Base-by-base conservation (phyloP, 2,329 filamentous ascomycete genomes). In the Verticillium dahliae region DNA sequence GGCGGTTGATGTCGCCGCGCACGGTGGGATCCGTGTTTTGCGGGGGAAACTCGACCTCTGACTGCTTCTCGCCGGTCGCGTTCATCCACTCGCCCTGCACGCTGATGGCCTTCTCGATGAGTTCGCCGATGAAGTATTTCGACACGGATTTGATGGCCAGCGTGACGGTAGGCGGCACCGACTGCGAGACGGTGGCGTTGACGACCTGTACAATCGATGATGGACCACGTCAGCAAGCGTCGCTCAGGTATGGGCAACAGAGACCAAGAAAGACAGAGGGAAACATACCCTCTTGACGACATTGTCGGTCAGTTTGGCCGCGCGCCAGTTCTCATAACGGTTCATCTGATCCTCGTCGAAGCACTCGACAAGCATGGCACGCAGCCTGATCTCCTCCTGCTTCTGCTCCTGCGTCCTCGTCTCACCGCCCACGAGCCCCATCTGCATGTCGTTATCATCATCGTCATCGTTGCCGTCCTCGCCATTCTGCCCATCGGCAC, bases 151-250 rank as follows among this genome's bases (percentile, higher is more conserved):
- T 88, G 69, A 93, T 88, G n/a, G 89, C 88, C 27, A 89, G 86
- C 64, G 90, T 87, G 58, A 92, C 88, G 67, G 85, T 89, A 22
- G 84, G 81, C 0, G 89, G 89, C 0, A 91, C 90, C 1, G 89
- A 92, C 71, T 93, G 90, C 0, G 89, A 91, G 9, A 92, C 87
- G 1, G 90, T 91, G 62, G 90, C 89, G 69, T 93, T 94, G 71
- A 92, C 88, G 63, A 93, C 84, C 82, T 88, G 63, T 4, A 58
- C 22, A 22, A 22, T 22, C 18, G 37, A 39, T 31, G 27, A 39
- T n/a, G 65, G 9, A 54, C 9, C 50, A 5, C 33, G 39, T 41
- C 11, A 59, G 11, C 58, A 33, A 39, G 4, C 14, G 22, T 54
- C 15, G 27, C 27, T 31, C 27, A 31, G 56, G 57, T 2, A 41